Evolutionary conservation across 1,139 yeast species (phyloP), one percentile per base, ranked within the genome.

Genomic region (Saccharomycopsis hybrid): DNA sequence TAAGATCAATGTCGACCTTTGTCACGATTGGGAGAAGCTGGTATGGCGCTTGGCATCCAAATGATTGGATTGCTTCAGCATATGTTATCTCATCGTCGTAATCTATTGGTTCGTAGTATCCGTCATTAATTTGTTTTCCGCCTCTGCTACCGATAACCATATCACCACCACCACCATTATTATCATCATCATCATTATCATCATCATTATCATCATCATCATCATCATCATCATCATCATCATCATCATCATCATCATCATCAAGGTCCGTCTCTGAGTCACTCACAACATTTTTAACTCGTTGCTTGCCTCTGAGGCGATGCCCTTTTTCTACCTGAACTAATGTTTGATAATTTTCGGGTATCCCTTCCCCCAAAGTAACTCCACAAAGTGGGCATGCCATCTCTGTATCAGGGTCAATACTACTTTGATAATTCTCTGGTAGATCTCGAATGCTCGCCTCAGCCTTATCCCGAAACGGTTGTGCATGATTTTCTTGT

Each of bases 381-480:
- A 78, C 73, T 1, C 86, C 88, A 66, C 96, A 88, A 44, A 84
- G 65, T 43, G 77, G 78, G 65, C 96, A 88, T 1, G 79, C 73
- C 11, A 50, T 13, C n/a, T 44, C 46, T 2, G 27, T 27, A 25
- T 42, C 38, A 9, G 38, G 25, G 4, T 39, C 32, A 9, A 39
- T 44, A 39, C 5, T 38, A 24, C 36, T 43, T 5, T 43, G 24
- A 46, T 51, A 50, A 7, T 37, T 42, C 33, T 32, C 41, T 3
- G 52, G 52, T 27, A 53, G 39, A 11, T 35, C 30, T 13, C 25
- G 32, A 4, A 53, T 27, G 4, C 25, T 25, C 4, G 37, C 36
- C 4, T 47, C 47, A 3, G 49, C 45, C 28, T 42, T 51, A 24
- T 46, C 46, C 8, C 35, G 38, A 43, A 27, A 53, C 7, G 47